A percentile compares a stretch with the other conserved stretches of the same genome.
phyloP scores from a whole-genome alignment of 192 early-diverging fungal species.

The Podila epicladia region DNA sequence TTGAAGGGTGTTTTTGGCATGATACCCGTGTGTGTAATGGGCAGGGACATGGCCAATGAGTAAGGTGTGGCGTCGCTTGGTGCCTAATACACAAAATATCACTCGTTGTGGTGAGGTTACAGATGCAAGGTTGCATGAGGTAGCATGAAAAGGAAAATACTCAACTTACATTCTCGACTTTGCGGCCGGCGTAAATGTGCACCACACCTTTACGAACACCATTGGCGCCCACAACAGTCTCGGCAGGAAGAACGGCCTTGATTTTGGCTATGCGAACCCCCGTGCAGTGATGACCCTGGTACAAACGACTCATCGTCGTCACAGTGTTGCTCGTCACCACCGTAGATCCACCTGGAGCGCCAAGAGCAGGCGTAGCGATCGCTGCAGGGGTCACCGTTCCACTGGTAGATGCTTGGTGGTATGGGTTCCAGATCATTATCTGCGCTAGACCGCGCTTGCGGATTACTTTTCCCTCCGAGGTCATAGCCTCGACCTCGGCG shows the following conservation, averaged over 20 bases:
- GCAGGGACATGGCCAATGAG: slow-evolving; percentile 48
- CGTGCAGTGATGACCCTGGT: slow-evolving; percentile 21
- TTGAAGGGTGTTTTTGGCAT: slow-evolving; percentile 47
- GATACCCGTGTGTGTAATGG: slow-evolving; percentile 35
- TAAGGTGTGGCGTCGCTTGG: slow-evolving; percentile 44
- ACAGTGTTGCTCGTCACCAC: neutral
- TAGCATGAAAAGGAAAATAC: neutral
- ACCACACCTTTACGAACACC: slow-evolving; percentile 49
- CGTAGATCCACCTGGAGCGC: neutral
- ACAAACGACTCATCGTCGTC: neutral
- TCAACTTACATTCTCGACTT: slow-evolving; percentile 29
- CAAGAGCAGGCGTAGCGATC: no score
- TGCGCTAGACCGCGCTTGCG: slow-evolving; percentile 33
- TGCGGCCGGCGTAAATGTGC: slow-evolving; percentile 57
- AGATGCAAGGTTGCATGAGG: no score
- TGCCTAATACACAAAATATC: neutral
- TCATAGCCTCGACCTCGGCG: slow-evolving; percentile 45
- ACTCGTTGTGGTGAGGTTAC: no score
- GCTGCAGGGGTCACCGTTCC: slow-evolving; percentile 2
- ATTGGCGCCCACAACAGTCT: slow-evolving; percentile 30
- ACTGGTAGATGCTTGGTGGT: slow-evolving; percentile 1
- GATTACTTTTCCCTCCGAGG: slow-evolving; percentile 26
- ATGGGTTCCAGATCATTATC: slow-evolving; percentile 48
- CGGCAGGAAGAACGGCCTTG: slow-evolving; percentile 58
- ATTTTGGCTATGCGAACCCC: slow-evolving; percentile 55